Evolutionary conservation across 371 early-diverging fungal genomes (phyloP).

Genomic region (Mucor plumbeus): DNA sequence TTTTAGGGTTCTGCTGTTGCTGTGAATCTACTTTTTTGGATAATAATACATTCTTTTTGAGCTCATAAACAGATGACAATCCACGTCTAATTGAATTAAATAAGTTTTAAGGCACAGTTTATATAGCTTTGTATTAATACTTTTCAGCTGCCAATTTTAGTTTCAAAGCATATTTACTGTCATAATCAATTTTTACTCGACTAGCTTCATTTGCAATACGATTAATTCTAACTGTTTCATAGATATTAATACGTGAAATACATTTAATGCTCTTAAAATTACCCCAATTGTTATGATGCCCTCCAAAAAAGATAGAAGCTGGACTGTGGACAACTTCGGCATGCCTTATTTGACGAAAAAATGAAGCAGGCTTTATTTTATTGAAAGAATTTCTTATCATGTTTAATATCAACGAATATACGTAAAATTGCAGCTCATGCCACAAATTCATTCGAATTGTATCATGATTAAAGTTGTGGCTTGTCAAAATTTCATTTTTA

Average conservation of each 20-base stretch:
- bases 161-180: constrained; percentile 73
- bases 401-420: background rate
- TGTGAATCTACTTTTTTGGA: background rate
- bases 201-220: constrained; percentile 20
- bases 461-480: too few species aligned
- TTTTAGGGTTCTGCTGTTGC: background rate
- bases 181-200: constrained; percentile 28
- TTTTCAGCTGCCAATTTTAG: constrained; percentile 65
- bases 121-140: constrained; percentile 31
- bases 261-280: background rate
- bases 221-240: constrained; percentile 17
- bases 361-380: background rate
- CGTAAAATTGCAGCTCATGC: too few species aligned
- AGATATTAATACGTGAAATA: background rate
- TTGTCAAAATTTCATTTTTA: too few species aligned
- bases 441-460: too few species aligned
- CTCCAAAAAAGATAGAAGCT: constrained; percentile 10
- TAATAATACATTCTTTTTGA: constrained; percentile 38
- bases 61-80: constrained; percentile 42
- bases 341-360: constrained; percentile 14
- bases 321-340: constrained; percentile 22
- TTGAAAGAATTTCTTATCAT: background rate
- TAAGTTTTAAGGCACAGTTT: background rate
- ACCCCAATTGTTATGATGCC: constrained; percentile 25
- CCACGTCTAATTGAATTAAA: constrained; percentile 32